Conservation (phyloP, 225 moss, liverwort and hornwort genomes). For the Asterella californica region DNA sequence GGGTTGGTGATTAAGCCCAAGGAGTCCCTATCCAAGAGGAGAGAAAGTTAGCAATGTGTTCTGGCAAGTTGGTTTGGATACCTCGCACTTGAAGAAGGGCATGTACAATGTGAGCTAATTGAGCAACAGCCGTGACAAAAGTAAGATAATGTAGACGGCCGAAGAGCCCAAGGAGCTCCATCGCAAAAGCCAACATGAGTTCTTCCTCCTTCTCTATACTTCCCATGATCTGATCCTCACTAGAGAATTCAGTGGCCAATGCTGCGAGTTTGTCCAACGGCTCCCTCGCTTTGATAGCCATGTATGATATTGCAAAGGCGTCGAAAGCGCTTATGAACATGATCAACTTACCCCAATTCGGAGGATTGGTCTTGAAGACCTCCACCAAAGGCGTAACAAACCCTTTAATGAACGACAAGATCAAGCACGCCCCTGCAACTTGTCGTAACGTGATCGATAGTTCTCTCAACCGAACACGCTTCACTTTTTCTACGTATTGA, state of each 20-base stretch:
- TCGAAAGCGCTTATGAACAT: slow-evolving; percentile 69
- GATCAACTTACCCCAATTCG: slow-evolving; percentile 68
- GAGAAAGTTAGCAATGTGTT: slow-evolving; percentile 55
- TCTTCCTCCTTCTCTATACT: slow-evolving; percentile 89
- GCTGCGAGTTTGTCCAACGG: slow-evolving; percentile 67
- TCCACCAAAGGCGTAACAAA: slow-evolving; percentile 65
- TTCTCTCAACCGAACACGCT: slow-evolving; percentile 68
- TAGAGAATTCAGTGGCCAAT: slow-evolving; percentile 53
- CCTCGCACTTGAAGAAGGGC: slow-evolving; percentile 56
- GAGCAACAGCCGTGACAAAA: slow-evolving; percentile 62
- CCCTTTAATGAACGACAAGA: slow-evolving; percentile 59
- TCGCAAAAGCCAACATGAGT: slow-evolving; percentile 66
- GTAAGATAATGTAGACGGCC: slow-evolving; percentile 70
- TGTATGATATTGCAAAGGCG: slow-evolving; percentile 68
- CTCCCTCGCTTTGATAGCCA: slow-evolving; percentile 69
- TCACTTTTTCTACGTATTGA: slow-evolving; percentile 81
- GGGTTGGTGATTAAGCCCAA: slow-evolving; percentile 46
- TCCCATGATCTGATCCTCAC: slow-evolving; percentile 65
- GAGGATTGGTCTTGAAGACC: slow-evolving; percentile 75
- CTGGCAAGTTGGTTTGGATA: slow-evolving; percentile 61
- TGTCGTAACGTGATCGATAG: slow-evolving; percentile 64
- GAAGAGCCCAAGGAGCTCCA: slow-evolving; percentile 71
- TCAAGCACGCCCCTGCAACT: slow-evolving; percentile 56
- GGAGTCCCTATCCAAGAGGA: slow-evolving; percentile 78
- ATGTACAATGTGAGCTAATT: slow-evolving; percentile 71